Percentiles rank a stretch among this genome's conserved stretches.
Evolutionary conservation across 148 eudicot genomes (phyloP).

Genomic region (Fagopyrum esculentum): DNA sequence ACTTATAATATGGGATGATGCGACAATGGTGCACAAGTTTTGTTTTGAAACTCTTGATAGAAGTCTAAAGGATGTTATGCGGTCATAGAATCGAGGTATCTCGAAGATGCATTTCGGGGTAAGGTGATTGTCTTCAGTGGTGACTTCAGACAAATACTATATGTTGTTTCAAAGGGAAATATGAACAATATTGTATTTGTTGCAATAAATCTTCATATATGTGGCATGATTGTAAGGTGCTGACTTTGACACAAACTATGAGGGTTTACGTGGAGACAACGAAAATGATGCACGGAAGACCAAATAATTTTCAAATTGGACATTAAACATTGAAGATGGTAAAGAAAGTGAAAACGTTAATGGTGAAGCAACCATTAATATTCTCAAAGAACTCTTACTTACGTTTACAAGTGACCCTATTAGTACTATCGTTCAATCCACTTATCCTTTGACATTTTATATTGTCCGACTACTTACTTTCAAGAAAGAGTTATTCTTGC

Average conservation of each 20-base stretch:
- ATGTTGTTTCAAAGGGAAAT: no score
- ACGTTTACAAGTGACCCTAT: neutral
- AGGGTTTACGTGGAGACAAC: neutral
- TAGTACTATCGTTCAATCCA: neutral
- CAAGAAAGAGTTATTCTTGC: neutral
- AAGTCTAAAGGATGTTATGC: no score
- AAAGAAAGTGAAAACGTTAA: neutral
- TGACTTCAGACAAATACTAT: no score
- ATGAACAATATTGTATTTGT: no score
- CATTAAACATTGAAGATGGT: neutral
- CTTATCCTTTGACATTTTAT: neutral
- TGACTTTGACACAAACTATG: neutral
- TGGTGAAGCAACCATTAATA: neutral
- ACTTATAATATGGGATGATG: constrained; percentile 24
- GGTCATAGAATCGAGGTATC: no score
- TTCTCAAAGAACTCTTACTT: neutral
- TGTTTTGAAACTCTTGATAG: no score
- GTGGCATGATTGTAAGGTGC: neutral
- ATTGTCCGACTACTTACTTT: neutral
- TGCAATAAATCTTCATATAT: no score
- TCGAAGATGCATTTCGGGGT: no score
- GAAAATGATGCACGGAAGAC: neutral
- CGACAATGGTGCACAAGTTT: constrained; percentile 13
- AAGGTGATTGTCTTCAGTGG: no score
- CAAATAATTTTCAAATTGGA: neutral